Evolutionary conservation across 208 protist genomes (phyloP).

Genomic region (Crithidia sp.): DNA sequence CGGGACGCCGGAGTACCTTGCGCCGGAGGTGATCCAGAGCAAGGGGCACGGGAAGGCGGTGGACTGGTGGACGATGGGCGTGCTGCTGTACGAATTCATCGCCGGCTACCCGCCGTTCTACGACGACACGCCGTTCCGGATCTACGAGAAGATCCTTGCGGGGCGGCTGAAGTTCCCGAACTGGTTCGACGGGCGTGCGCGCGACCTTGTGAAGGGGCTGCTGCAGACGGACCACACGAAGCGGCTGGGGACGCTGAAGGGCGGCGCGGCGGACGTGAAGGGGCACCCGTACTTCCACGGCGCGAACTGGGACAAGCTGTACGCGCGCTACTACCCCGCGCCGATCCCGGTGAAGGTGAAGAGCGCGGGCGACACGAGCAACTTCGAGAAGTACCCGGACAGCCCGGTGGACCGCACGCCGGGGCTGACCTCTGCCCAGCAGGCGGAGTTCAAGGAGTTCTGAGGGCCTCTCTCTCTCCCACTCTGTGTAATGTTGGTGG

Average conservation of each 20-base stretch:
- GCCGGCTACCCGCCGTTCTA: slow-evolving; percentile 94
- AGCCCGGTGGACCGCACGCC: slow-evolving; percentile 66
- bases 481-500: background rate
- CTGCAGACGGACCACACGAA: slow-evolving; percentile 90
- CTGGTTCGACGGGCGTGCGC: slow-evolving; percentile 80
- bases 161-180: slow-evolving; percentile 85
- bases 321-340: slow-evolving; percentile 77
- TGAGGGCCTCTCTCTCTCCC: slow-evolving; percentile 20
- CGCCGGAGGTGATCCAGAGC: slow-evolving; percentile 93
- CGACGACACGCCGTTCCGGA: slow-evolving; percentile 88
- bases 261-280: slow-evolving; percentile 94
- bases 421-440: slow-evolving; percentile 74
- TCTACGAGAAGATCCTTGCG: slow-evolving; percentile 91
- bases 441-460: slow-evolving; percentile 85
- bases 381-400: slow-evolving; percentile 90
- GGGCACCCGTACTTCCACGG: slow-evolving; percentile 94
- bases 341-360: slow-evolving; percentile 80
- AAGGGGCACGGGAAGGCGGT: slow-evolving; percentile 95
- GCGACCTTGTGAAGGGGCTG: slow-evolving; percentile 84
- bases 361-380: slow-evolving; percentile 84
- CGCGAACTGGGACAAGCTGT: slow-evolving; percentile 94
- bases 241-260: slow-evolving; percentile 89
- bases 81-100: slow-evolving; percentile 96
- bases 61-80: slow-evolving; percentile 97
- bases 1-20: slow-evolving; percentile 90